These are phyloP conservation scores for Aechmea fasciata DNA, from an alignment of 176 grass and related monocot species.

Conservation along the genomic window DNA sequence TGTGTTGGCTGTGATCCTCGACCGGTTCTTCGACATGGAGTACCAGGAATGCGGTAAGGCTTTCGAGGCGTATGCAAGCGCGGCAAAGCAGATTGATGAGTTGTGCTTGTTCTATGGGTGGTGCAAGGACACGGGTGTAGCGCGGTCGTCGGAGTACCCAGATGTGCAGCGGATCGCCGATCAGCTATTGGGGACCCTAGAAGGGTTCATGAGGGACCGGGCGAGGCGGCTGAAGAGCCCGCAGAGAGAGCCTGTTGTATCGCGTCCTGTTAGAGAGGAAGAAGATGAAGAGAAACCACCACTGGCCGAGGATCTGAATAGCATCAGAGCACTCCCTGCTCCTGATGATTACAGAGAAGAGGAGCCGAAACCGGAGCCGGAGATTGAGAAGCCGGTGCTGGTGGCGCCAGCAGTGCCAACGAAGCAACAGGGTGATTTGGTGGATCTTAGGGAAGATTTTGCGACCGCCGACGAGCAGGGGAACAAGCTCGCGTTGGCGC, in stretches of 20 bases:
- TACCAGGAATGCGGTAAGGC: conserved; percentile 57
- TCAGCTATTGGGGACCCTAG: conserved; percentile 45
- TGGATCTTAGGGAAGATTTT: conserved; percentile 47
- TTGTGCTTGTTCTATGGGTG: conserved; percentile 47
- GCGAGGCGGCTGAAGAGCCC: conserved; percentile 26
- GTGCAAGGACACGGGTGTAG: conserved; percentile 47
- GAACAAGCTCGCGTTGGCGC: conserved; percentile 63
- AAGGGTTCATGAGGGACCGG: conserved; percentile 56
- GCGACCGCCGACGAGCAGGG: conserved; percentile 33
- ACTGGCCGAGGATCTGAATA: conserved; percentile 28
- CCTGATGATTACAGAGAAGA: conserved; percentile 13
- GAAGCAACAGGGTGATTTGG: conserved; percentile 27
- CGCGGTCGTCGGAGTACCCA: conserved; percentile 34
- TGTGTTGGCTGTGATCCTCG: conserved; percentile 45
- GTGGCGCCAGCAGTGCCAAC: background rate
- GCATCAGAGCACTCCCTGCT: conserved; percentile 51
- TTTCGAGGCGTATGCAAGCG: conserved; percentile 51
- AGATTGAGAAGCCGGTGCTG: background rate
- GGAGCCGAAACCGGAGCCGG: conserved; percentile 11
- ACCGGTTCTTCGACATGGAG: conserved; percentile 80
- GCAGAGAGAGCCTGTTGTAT: conserved; percentile 9
- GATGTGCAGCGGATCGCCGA: conserved; percentile 52
- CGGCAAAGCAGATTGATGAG: conserved; percentile 56
- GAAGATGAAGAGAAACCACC: background rate
- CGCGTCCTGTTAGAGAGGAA: background rate